Evolutionary conservation across 2,329 filamentous ascomycete species (phyloP).

Genomic region (Coleophoma crateriformis): DNA sequence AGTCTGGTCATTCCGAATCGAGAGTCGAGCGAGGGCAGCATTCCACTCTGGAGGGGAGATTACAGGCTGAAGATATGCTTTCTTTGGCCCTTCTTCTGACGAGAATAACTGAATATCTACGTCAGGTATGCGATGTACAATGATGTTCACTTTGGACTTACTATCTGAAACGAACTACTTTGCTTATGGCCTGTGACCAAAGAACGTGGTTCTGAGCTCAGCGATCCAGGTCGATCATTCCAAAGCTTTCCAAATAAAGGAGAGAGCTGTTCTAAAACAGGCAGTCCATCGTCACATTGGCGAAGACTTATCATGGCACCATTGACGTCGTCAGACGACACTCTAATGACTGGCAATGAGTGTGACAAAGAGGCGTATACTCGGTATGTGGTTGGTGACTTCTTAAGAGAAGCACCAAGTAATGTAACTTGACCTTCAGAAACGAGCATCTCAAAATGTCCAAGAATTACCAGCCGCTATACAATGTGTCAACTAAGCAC

Average conservation of each 20-base stretch:
- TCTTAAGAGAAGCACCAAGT: conserved; percentile 55
- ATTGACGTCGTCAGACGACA: conserved; percentile 35
- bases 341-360: conserved; percentile 62
- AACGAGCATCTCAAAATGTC: conserved; percentile 62
- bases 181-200: conserved; percentile 12
- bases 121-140: conserved; percentile 12
- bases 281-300: conserved; percentile 41
- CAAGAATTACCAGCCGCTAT: conserved; percentile 57
- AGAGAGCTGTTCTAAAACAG: conserved; percentile 52
- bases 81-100: conserved; percentile 45
- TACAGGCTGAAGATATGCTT: conserved; percentile 45
- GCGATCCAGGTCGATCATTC: conserved; percentile 38
- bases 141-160: conserved; percentile 19
- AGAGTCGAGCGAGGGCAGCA: conserved; percentile 26
- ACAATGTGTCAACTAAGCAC: conserved; percentile 7
- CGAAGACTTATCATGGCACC: conserved; percentile 51
- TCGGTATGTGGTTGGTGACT: conserved; percentile 42
- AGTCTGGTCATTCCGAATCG: conserved; percentile 27
- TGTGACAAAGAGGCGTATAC: conserved; percentile 65
- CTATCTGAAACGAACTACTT: conserved; percentile 42
- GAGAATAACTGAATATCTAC: conserved; percentile 41
- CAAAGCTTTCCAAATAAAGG: conserved; percentile 64
- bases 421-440: conserved; percentile 57
- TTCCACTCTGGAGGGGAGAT: conserved; percentile 56
- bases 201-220: conserved; percentile 8